A percentile compares a stretch with the other conserved stretches of the same genome.
Conservation (phyloP, 1,284 basidiomycete genomes). For the Cronartium ribicola region DNA sequence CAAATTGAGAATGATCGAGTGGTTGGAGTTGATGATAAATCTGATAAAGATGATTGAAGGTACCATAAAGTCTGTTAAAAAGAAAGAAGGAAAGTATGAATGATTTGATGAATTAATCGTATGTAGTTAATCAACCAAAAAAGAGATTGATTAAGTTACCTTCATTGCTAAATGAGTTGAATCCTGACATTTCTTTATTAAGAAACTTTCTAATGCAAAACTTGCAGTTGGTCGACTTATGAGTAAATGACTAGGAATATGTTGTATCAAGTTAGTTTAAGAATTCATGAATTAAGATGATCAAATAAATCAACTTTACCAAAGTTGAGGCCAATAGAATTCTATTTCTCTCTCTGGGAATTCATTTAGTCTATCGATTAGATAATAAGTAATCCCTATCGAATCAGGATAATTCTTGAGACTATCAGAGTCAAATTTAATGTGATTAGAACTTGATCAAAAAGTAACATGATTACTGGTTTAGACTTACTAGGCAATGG, state of each 20-base stretch:
- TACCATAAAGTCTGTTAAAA: constrained; percentile 80
- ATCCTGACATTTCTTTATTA: constrained; percentile 75
- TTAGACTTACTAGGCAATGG: constrained; percentile 48
- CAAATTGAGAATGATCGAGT: constrained; percentile 84
- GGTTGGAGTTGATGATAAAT: constrained; percentile 61
- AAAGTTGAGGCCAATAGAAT: constrained; percentile 95
- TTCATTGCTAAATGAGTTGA: constrained; percentile 91
- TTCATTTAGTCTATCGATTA: constrained; percentile 73
- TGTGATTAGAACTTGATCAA: too few relatives aligned
- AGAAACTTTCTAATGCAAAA: constrained; percentile 83
- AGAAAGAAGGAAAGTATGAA: not conserved
- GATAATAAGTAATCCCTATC: constrained; percentile 92
- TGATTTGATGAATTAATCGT: constrained; percentile 59
- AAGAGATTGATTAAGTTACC: constrained; percentile 25
- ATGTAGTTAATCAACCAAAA: not conserved
- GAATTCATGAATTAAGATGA: not conserved
- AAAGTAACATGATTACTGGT: not conserved
- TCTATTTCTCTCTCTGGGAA: constrained; percentile 75
- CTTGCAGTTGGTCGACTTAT: constrained; percentile 83
- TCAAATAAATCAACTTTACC: constrained; percentile 56
- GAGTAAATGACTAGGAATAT: constrained; percentile 65
- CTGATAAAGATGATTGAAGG: constrained; percentile 89
- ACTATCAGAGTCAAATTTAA: constrained; percentile 29
- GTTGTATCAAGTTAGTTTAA: not conserved
- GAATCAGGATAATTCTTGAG: constrained; percentile 82